Percentiles rank a stretch among this genome's conserved stretches.
Evolutionary conservation across 495 filamentous ascomycete species (phyloP).

Genomic region (Penicillium goetzii): DNA sequence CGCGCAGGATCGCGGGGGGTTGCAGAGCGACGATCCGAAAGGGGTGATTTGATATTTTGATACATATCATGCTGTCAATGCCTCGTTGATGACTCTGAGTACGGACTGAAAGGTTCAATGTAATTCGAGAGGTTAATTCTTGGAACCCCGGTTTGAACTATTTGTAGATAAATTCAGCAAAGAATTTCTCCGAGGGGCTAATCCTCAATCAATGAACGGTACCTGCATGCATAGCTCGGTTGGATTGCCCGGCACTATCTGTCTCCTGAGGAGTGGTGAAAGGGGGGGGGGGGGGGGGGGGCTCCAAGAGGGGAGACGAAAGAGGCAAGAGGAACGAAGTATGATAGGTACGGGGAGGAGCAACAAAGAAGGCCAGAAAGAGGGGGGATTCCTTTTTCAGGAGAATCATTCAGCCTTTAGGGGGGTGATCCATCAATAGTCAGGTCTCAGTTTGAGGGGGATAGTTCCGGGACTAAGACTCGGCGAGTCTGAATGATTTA

Average conservation of each 20-base stretch:
- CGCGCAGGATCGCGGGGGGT: slow-evolving; percentile 30
- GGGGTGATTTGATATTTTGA: slow-evolving; percentile 18
- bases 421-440: slow-evolving; percentile 10
- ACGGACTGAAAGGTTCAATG: neutral
- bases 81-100: neutral
- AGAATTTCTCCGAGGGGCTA: neutral
- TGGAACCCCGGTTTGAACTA: neutral
- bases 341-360: neutral
- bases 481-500: neutral
- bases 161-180: neutral
- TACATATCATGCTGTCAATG: neutral
- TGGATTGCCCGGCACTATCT: neutral
- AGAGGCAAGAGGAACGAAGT: neutral
- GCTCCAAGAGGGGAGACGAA: neutral
- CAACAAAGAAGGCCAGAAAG: slow-evolving; percentile 1
- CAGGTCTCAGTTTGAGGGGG: slow-evolving; percentile 1
- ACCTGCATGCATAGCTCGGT: slow-evolving; percentile 30
- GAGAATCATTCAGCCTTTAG: slow-evolving; percentile 3
- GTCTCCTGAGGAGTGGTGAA: neutral
- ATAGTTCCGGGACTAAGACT: neutral
- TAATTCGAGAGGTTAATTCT: neutral
- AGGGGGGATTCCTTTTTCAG: neutral
- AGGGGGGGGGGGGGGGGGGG: neutral
- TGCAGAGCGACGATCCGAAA: slow-evolving; percentile 32
- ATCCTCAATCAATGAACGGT: slow-evolving; percentile 13